Evolutionary conservation across 176 grass and related monocot genomes (phyloP).

Genomic region (Oropetium thomaeum): DNA sequence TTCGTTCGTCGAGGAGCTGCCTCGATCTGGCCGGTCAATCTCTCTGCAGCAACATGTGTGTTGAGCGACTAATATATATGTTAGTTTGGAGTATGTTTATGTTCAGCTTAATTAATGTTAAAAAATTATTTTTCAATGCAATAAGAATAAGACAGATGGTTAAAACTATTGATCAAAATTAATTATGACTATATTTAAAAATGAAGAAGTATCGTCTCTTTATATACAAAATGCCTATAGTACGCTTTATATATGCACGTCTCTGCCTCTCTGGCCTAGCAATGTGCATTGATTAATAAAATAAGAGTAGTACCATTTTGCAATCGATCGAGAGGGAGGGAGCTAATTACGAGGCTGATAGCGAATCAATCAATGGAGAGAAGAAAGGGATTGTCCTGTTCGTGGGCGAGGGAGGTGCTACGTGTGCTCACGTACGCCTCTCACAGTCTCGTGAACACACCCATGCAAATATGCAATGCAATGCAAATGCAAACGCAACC

Average conservation of each 20-base stretch:
- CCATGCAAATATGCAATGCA: background rate
- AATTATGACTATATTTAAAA: too few relatives aligned
- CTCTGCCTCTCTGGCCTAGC: too few relatives aligned
- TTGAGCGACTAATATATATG: background rate
- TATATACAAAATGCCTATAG: too few relatives aligned
- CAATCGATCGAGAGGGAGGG: background rate
- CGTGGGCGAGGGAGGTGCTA: background rate
- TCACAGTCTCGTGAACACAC: too few relatives aligned
- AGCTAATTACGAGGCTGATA: background rate
- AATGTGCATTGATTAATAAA: too few relatives aligned
- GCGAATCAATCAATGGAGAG: background rate
- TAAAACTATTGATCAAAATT: too few relatives aligned
- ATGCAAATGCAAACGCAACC: background rate
- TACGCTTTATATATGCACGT: too few relatives aligned
- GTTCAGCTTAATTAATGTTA: background rate
- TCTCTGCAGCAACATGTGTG: background rate
- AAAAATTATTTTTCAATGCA: background rate
- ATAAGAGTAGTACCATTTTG: too few relatives aligned
- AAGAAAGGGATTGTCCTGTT: too few relatives aligned
- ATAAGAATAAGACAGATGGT: too few relatives aligned
- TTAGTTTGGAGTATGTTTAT: background rate
- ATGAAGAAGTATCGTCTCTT: too few relatives aligned
- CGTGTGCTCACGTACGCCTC: slow-evolving; percentile 47
- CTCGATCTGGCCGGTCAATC: background rate
- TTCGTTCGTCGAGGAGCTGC: too few relatives aligned